A percentile compares a stretch with the other conserved stretches of the same genome.
These are phyloP conservation scores for Geosmithia morbida DNA, from an alignment of 2,329 filamentous ascomycete species.

Conservation along the genomic window DNA sequence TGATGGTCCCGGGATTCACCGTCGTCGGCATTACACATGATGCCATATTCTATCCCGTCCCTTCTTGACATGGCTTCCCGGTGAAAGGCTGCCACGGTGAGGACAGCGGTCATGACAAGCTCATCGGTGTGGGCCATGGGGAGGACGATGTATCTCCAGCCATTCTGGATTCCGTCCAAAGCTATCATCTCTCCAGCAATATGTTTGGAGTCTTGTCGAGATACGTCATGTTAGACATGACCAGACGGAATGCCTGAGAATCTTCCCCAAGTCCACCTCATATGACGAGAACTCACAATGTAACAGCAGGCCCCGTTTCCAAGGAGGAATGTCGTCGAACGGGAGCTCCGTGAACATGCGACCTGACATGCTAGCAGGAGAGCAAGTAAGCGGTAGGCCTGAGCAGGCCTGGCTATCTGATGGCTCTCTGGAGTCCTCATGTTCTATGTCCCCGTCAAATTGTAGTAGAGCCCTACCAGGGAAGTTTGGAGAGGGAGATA, in stretches of 20 bases:
- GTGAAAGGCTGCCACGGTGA: slow-evolving; percentile 5
- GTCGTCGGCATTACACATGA: slow-evolving; percentile 1
- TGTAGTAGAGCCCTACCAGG: not conserved
- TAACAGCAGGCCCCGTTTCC: not conserved
- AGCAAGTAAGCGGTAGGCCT: not conserved
- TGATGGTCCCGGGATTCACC: slow-evolving; percentile 4
- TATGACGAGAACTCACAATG: not conserved
- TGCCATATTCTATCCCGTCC: slow-evolving; percentile 9
- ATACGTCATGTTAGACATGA: not conserved
- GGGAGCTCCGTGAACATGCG: not conserved
- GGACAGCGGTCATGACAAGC: not conserved
- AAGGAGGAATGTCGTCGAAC: not conserved
- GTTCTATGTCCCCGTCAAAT: not conserved
- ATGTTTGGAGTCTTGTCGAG: not conserved
- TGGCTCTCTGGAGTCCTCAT: not conserved
- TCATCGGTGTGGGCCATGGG: not conserved
- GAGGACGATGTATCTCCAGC: not conserved
- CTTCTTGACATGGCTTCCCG: not conserved
- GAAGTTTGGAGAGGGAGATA: not conserved
- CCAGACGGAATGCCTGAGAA: too few relatives aligned
- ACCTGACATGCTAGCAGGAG: not conserved
- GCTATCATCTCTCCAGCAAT: not conserved
- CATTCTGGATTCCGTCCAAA: not conserved
- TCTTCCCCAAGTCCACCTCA: too few relatives aligned
- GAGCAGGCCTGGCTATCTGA: not conserved